Conservation (phyloP, 768 basidiomycete genomes). For the Pleurotus platypus region DNA sequence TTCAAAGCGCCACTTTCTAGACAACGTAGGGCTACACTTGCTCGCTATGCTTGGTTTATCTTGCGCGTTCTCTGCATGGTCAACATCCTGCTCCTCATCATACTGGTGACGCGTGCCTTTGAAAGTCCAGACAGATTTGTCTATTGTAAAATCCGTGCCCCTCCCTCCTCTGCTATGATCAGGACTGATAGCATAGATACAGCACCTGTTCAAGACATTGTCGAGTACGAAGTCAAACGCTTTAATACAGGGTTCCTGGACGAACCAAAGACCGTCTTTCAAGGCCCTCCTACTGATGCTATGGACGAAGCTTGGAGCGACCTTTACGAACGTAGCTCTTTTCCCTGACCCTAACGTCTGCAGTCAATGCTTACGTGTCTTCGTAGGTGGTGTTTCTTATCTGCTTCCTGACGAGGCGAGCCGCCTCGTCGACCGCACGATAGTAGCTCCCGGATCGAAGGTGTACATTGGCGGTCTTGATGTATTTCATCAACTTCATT, state of each 20-base stretch:
- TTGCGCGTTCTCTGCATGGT: conserved; percentile 1
- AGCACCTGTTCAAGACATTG: conserved; percentile 16
- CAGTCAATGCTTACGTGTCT: not conserved
- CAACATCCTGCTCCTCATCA: not conserved
- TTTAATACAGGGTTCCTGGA: conserved; percentile 13
- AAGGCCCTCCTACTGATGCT: conserved; percentile 1
- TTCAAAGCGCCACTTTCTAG: not conserved
- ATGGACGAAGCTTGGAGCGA: conserved; percentile 4
- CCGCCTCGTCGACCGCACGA: not conserved
- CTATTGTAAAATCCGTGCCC: not conserved
- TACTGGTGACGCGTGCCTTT: not conserved
- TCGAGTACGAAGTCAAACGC: conserved; percentile 13
- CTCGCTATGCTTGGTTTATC: not conserved
- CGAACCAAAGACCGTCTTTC: not conserved
- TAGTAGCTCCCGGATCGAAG: conserved; percentile 4
- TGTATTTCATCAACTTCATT: conserved; percentile 25
- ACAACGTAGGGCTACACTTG: not conserved
- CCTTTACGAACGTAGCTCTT: not conserved
- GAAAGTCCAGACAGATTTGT: not conserved
- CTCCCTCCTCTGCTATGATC: not conserved
- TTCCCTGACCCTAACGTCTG: not conserved
- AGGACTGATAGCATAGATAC: not conserved
- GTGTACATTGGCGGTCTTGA: conserved; percentile 18
- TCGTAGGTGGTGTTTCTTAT: not conserved
- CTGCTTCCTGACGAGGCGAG: not conserved